Evolutionary conservation across 2,329 filamentous ascomycete genomes (phyloP).

Genomic region (Fusarium redolens): DNA sequence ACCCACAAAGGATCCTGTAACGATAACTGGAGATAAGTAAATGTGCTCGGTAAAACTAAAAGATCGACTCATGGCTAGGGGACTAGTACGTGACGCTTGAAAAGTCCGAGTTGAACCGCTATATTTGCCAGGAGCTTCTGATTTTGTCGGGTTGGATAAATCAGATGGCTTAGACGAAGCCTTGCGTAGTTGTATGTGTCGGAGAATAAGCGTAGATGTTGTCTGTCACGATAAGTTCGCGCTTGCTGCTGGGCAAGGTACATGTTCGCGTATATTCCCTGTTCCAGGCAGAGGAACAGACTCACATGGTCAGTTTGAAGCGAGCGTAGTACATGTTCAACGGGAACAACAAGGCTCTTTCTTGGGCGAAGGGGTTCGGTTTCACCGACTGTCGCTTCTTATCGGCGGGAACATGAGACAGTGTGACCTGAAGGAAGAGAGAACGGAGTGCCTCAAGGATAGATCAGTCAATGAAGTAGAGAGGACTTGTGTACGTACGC

Average conservation of each 20-base stretch:
- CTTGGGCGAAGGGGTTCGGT: rapidly evolving
- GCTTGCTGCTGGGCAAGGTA: not conserved
- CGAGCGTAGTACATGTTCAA: not conserved
- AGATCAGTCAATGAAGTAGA: not conserved
- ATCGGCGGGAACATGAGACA: not conserved
- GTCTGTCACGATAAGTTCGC: too few species aligned
- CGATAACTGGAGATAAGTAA: rapidly evolving
- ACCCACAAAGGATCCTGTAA: not conserved
- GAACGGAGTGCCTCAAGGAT: too few species aligned
- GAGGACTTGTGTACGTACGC: not conserved
- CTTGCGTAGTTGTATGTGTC: too few species aligned
- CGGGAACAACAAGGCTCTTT: not conserved
- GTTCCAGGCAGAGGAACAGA: not conserved
- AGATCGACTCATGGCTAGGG: rapidly evolving
- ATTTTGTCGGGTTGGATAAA: too few species aligned
- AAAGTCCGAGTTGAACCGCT: not conserved
- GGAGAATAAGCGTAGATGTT: too few species aligned
- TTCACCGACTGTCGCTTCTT: not conserved
- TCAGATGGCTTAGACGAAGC: too few species aligned
- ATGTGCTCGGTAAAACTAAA: rapidly evolving
- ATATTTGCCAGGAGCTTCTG: too few species aligned
- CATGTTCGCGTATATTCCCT: not conserved
- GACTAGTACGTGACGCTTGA: not conserved
- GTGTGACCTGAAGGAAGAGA: not conserved
- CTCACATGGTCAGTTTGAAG: not conserved